phyloP scores from a whole-genome alignment of 768 basidiomycete species.

The Leucocoprinus birnbaumii region DNA sequence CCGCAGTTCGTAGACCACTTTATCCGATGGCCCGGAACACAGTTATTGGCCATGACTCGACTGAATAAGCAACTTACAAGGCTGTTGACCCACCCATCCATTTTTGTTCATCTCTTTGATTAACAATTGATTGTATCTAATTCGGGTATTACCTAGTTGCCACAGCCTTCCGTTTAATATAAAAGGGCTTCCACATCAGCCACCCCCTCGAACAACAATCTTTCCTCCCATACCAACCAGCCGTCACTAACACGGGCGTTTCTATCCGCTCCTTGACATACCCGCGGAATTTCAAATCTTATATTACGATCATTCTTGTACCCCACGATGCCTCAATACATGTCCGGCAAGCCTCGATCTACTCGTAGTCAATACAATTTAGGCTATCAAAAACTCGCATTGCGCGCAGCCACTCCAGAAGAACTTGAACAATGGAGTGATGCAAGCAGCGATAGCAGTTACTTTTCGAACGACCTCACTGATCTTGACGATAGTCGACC shows the following conservation, averaged over 20 bases:
- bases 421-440: slow-evolving; percentile 34
- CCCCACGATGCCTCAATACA: slow-evolving; percentile 11
- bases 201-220: slow-evolving; percentile 6
- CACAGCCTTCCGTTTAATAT: slow-evolving; percentile 10
- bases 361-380: slow-evolving; percentile 6
- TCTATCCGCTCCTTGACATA: not conserved
- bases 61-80: not conserved
- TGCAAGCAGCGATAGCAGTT: slow-evolving; percentile 28
- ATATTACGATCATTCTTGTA: slow-evolving; percentile 6
- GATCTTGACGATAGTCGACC: slow-evolving; percentile 19
- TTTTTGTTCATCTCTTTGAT: slow-evolving; percentile 12
- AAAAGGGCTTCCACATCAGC: slow-evolving; percentile 9
- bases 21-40: not conserved
- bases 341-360: slow-evolving; percentile 9
- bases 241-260: not conserved
- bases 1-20: not conserved
- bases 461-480: slow-evolving; percentile 28
- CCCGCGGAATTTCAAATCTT: not conserved
- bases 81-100: slow-evolving; percentile 7
- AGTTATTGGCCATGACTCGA: not conserved
- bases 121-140: slow-evolving; percentile 12
- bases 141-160: slow-evolving; percentile 5
- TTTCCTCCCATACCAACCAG: slow-evolving; percentile 3
- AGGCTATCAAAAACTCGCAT: slow-evolving; percentile 19
- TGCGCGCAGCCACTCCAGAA: slow-evolving; percentile 29